Evolutionary conservation across 768 basidiomycete genomes (phyloP), one percentile per base, ranked within the genome.

Genomic region (Guyanaporus albipodus): DNA sequence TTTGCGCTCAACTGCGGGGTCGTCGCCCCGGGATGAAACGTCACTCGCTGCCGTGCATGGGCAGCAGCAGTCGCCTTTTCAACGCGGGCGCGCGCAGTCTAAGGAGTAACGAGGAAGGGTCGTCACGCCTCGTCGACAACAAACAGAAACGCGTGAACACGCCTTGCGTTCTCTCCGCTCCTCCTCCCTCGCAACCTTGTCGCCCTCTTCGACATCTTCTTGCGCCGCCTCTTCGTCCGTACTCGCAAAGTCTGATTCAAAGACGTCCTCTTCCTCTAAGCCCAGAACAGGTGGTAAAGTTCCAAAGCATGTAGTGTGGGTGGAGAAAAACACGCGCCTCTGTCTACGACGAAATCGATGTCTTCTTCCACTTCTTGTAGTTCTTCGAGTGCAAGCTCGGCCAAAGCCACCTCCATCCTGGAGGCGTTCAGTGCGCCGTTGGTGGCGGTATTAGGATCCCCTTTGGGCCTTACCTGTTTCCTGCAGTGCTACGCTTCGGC

Each of bases 231-330:
- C 79, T 35, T 88, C 88, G 48, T 91, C 90, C 0, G 90, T 91
- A 53, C 85, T 87, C 52, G 82, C 86, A 58, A 93, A 92, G 62
- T 92, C 90, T 9, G 85, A 87, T 53, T 77, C 88, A 49, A 90
- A 88, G 8, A 84, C 62, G 57, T 91, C 89, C 54, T 87, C 82
- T 62, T 93, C 90, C 42, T 87, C 90, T 89, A 43, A 44, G 4
- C 41, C 14, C n/a, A n/a, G n/a, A n/a, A n/a, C n/a, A 29, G 12
- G 14, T 17, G 21, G n/a, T 7, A 37, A 42, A n/a, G n/a, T n/a
- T n/a, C n/a, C n/a, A n/a, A n/a, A 5, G 26, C 12, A 9, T 4
- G 9, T 6, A 38, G n/a, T n/a, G n/a, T 18, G 9, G 14, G 0
- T 1, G 23, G 19, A 12, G 3, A 23, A 36, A 21, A n/a, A 22